phyloP scores from a whole-genome alignment of 306 rosid genomes.

The Begonia peltatifolia region DNA sequence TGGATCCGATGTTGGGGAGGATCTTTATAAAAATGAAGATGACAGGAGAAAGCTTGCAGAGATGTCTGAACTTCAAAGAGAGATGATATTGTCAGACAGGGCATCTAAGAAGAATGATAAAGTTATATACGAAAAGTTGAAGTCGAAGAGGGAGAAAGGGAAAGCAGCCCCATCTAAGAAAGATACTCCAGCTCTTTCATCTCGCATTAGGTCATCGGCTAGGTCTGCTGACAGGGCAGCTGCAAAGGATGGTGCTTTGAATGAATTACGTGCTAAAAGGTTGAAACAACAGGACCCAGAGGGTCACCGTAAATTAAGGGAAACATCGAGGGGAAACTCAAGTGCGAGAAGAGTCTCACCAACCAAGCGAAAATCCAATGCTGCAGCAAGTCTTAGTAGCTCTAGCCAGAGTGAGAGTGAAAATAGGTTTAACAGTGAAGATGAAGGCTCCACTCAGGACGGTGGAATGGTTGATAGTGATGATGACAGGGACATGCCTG shows the following conservation, averaged over 20 bases:
- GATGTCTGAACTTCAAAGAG: conserved; percentile 95
- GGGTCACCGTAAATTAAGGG: conserved; percentile 38
- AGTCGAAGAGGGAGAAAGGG: conserved; percentile 61
- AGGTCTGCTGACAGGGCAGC: conserved; percentile 72
- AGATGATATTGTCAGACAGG: conserved; percentile 83
- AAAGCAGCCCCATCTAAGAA: conserved; percentile 29
- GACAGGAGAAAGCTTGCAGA: conserved; percentile 66
- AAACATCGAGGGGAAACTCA: conserved; percentile 43
- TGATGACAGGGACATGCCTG: conserved; percentile 47
- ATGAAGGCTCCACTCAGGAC: conserved; percentile 52
- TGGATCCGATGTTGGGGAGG: conserved; percentile 70
- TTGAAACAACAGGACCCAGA: conserved; percentile 86
- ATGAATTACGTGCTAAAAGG: conserved; percentile 84
- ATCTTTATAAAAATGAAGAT: conserved; percentile 80
- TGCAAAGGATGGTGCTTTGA: conserved; percentile 82
- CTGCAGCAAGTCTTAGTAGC: conserved; percentile 41
- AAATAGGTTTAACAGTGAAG: conserved; percentile 59
- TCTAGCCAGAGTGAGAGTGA: conserved; percentile 83
- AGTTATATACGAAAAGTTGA: conserved; percentile 54
- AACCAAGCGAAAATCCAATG: conserved; percentile 29
- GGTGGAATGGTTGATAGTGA: conserved; percentile 70
- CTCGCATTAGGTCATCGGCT: conserved; percentile 68
- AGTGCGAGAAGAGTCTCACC: conserved; percentile 34
- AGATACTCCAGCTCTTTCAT: conserved; percentile 44
- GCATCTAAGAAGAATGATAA: conserved; percentile 76